Evolutionary conservation across 2,329 filamentous ascomycete species (phyloP), one percentile per base, ranked within the genome.

Genomic region (Diaporthe capsici): DNA sequence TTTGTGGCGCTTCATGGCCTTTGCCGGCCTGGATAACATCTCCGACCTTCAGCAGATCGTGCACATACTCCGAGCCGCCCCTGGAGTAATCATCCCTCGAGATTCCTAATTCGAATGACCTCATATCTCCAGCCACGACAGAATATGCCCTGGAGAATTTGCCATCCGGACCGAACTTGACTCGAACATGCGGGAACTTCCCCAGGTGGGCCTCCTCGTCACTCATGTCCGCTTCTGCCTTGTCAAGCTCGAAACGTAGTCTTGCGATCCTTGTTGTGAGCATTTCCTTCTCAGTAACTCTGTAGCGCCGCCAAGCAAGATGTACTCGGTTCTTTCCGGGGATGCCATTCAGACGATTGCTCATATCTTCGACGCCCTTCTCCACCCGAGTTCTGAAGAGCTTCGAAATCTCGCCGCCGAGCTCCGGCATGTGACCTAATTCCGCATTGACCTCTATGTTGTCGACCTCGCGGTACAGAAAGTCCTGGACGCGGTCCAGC

Each of bases 401-500:
- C 7, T 28, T n/a, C 12, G 39, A 51, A 7, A 67, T 67, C 61
- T 67, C 61, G n/a, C 47, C 61, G 17, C 39, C 61, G 4, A 67
- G n/a, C 39, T 44, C 61, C 6, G 39, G 39, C 61, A 67, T 44
- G 47, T 20, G 7, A 25, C 39, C 61, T 17, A 67, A 5, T 34
- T 67, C 61, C 28, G 39, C 61, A 7, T 47, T 67, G 4, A 20
- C 61, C 12, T 28, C 61, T 15, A 47, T 51, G 39, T 67, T 67
- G 47, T 67, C 61, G 25, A 44, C 39, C 25, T 67, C 61, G 47
- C 47, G 61, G 4, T 47, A 47, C 39, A 67, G 15, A 13, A 47
- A 67, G 4, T 67, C 20, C 31, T 67, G 61, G 9, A 83, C 61
- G 7, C 61, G 39, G 47, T 44, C 4, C 31, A 67, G 47, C 22